These are phyloP conservation scores for Paraphoma sp. DNA, from an alignment of 2,329 filamentous ascomycete species.

Conservation along the genomic window DNA sequence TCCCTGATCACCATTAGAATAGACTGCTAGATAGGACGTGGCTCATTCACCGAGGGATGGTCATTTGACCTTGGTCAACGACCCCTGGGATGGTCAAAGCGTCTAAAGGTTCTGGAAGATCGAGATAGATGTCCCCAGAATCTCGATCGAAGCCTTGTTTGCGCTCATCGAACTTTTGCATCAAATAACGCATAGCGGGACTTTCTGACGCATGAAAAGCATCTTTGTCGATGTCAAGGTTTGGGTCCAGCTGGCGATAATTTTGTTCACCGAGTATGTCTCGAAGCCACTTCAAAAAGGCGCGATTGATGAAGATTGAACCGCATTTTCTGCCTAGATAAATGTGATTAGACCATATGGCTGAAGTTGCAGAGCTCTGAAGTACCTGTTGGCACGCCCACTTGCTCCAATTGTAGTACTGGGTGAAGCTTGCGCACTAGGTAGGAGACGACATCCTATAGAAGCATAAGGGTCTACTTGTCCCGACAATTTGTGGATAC, in stretches of 20 bases:
- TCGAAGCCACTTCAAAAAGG: conserved; percentile 34
- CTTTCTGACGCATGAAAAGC: conserved; percentile 25
- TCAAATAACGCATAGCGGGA: conserved; percentile 23
- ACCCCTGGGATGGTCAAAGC: conserved; percentile 17
- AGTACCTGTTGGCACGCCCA: conserved; percentile 16
- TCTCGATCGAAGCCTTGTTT: conserved; percentile 22
- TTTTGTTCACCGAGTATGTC: conserved; percentile 19
- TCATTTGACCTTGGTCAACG: conserved; percentile 26
- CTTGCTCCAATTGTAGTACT: conserved; percentile 16
- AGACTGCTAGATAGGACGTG: not conserved
- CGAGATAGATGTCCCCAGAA: conserved; percentile 19
- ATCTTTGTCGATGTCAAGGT: conserved; percentile 18
- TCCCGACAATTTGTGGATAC: not conserved
- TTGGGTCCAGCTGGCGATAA: conserved; percentile 27
- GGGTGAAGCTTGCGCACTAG: conserved; percentile 19
- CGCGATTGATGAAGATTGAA: conserved; percentile 30
- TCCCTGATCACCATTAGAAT: conserved; percentile 8
- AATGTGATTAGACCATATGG: no score
- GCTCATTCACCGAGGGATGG: conserved; percentile 13
- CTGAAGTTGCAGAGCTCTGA: not conserved
- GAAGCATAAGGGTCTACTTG: not conserved
- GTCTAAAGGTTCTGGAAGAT: conserved; percentile 22
- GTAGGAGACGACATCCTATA: conserved; percentile 30
- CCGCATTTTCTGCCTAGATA: conserved; percentile 24
- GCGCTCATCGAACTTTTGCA: conserved; percentile 23